Evolutionary conservation across 768 basidiomycete species (phyloP).

Genomic region (Calocybe cyanea): DNA sequence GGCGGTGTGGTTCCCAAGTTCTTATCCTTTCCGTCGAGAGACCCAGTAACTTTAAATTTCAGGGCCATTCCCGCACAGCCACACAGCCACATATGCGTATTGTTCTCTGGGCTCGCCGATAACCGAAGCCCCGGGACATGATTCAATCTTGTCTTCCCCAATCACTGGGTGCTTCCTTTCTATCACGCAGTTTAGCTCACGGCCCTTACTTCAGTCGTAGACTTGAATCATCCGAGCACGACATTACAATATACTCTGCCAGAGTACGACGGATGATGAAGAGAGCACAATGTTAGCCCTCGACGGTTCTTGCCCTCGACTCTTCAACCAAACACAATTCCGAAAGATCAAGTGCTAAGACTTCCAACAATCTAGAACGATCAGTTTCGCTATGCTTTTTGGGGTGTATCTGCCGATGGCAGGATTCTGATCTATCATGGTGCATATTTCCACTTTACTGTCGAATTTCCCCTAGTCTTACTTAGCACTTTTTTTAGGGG

Average conservation of each 20-base stretch:
- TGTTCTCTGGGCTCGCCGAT: no score
- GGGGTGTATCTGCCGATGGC: constrained; percentile 67
- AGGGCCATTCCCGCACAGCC: no score
- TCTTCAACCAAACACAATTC: constrained; percentile 22
- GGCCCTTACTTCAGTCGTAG: constrained; percentile 38
- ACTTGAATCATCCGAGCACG: constrained; percentile 22
- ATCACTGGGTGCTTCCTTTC: no score
- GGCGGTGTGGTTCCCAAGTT: no score
- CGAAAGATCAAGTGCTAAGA: constrained; percentile 42
- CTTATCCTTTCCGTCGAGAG: no score
- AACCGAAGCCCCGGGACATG: no score
- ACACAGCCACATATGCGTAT: no score
- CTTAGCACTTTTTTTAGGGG: constrained; percentile 31
- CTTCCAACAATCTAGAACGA: constrained; percentile 82
- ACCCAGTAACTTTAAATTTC: no score
- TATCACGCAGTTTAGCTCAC: no score
- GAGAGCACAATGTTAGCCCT: constrained; percentile 53
- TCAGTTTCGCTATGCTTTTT: constrained; percentile 50
- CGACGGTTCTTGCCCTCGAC: constrained; percentile 35
- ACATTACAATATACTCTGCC: constrained; percentile 20
- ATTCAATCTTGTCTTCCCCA: no score
- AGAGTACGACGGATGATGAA: constrained; percentile 58
- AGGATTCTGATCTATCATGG: constrained; percentile 72
- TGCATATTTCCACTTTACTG: constrained; percentile 21
- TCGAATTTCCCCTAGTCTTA: neutral